phyloP scores from a whole-genome alignment of 2,329 filamentous ascomycete species.

The Hypoxylon sp. region DNA sequence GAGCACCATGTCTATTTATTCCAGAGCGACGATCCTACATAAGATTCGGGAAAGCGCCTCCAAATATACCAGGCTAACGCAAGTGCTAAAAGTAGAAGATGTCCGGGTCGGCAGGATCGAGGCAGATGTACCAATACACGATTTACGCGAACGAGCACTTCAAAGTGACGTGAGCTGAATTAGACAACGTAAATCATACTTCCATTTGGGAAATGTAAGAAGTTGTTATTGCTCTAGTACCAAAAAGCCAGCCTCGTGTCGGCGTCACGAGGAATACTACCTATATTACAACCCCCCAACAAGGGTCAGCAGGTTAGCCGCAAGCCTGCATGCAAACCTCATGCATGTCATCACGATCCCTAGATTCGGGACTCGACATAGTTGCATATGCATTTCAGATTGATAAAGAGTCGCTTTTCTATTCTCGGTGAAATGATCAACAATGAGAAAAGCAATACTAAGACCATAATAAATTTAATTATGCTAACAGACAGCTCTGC shows the following conservation, averaged over 20 bases:
- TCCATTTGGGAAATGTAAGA: slow-evolving; percentile 3
- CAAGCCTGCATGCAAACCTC: slow-evolving; percentile 9
- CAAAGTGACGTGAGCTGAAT: slow-evolving; percentile 5
- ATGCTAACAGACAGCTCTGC: not conserved
- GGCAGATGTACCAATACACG: not conserved
- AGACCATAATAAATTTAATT: not conserved
- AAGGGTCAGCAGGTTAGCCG: slow-evolving; percentile 24
- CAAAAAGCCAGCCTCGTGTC: slow-evolving; percentile 22
- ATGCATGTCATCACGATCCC: slow-evolving; percentile 17
- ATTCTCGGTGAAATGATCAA: not conserved
- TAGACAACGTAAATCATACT: not conserved
- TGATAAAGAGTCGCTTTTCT: not conserved
- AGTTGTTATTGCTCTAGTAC: slow-evolving; percentile 2
- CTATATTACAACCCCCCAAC: slow-evolving; percentile 12
- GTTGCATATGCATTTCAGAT: slow-evolving; percentile 3
- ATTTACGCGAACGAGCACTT: not conserved
- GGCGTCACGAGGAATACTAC: slow-evolving; percentile 18
- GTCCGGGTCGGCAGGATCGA: not conserved
- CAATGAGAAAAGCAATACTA: not conserved
- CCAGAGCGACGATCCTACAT: slow-evolving; percentile 22
- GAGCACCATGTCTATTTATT: not conserved
- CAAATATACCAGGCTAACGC: slow-evolving; percentile 6
- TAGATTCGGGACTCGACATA: not conserved
- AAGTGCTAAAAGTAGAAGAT: slow-evolving; percentile 3
- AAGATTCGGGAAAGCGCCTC: slow-evolving; percentile 19